Evolutionary conservation across 768 basidiomycete genomes (phyloP), one percentile per base, ranked within the genome.

Genomic region (Suillus discolor): DNA sequence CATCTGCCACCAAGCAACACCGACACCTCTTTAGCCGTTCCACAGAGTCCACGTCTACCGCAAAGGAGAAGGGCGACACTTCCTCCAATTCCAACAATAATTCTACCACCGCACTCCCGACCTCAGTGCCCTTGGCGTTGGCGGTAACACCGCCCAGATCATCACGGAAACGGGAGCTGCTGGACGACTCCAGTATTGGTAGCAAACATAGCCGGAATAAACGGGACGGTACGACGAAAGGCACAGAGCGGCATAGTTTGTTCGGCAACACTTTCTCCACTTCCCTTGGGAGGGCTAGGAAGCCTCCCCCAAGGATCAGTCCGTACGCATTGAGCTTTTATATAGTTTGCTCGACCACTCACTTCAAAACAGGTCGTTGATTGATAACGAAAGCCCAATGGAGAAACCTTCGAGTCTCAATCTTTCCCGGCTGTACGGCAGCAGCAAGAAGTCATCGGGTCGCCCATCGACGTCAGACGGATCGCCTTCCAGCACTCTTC

Each of bases 301-400:
- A 97, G 74, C 95, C 95, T 0, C 84, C 94, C 0, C 94, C 93
- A 20, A 85, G 85, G 75, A 88, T 88, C 69, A 85, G 88, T 28
- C 71, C 80, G 90, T 90, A 72, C 71, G 89, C 82, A 23, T 68
- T 70, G 65, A 41, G 62, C n/a, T 54, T 61, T 68, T 62, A 49
- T n/a, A n/a, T 62, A 12, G 13, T 44, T 62, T 36, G 39, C 31
- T 61, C 57, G 16, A 64, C 42, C 65, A 25, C n/a, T 31, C 23
- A 9, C 34, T 13, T 4, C 1, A 16, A 20, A 25, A 45, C 64
- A 82, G 75, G 62, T 75, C 75, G 8, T 23, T 75, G 15, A 62
- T 73, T 41, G 82, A 79, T 28, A 77, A 73, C 15, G 78, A 80
- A 34, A 67, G 71, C 25, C 71, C 78, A 18, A 65, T 74, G 1